These are phyloP conservation scores for Sporothrix globosa DNA, from an alignment of 2,329 filamentous ascomycete species.

Conservation along the genomic window DNA sequence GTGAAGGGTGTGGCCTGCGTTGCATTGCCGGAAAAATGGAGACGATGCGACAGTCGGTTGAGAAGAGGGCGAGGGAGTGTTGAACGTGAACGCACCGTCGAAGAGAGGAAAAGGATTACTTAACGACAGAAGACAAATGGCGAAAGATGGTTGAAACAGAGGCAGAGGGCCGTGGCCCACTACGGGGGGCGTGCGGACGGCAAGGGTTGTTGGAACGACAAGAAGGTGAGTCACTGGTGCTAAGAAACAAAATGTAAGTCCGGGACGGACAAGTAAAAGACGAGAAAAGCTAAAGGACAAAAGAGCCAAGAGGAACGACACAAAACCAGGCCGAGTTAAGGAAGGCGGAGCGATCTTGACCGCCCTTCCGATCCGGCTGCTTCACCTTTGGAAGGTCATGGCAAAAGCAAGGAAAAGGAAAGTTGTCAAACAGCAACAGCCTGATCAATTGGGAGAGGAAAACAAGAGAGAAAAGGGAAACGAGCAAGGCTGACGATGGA, in stretches of 20 bases:
- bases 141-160: slow-evolving; percentile 13
- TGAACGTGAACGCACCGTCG: no score
- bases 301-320: not conserved
- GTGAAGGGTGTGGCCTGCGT: not conserved
- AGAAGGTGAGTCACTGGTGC: slow-evolving; percentile 19
- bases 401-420: not conserved
- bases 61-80: not conserved
- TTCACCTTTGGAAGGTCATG: not conserved
- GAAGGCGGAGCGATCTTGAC: slow-evolving; percentile 10
- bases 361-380: slow-evolving; percentile 7
- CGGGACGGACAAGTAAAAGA: not conserved
- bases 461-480: not conserved
- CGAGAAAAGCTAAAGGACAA: slow-evolving; percentile 3
- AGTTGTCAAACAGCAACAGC: not conserved
- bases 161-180: not conserved
- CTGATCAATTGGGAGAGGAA: not conserved
- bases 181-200: not conserved
- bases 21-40: not conserved
- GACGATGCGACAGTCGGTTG: not conserved
- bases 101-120: not conserved
- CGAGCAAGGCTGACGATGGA: slow-evolving; percentile 19
- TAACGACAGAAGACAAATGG: not conserved
- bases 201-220: not conserved
- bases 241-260: slow-evolving; percentile 7
- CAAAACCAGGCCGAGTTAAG: slow-evolving; percentile 8